Evolutionary conservation across 331 rosid genomes (phyloP).

Genomic region (Erythrophleum ivorense): DNA sequence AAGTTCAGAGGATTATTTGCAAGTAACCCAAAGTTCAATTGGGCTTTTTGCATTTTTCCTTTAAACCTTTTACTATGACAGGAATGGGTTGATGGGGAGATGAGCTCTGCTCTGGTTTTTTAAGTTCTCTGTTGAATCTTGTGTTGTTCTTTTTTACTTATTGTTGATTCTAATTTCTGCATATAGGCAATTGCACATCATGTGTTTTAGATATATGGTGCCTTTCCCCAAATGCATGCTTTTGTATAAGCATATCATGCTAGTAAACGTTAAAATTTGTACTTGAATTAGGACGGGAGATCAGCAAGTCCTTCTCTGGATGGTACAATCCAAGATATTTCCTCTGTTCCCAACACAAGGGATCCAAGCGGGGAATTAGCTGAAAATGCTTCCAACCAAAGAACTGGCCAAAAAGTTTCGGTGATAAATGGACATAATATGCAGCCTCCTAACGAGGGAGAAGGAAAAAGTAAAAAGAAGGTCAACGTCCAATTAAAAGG

Average conservation of each 20-base stretch:
- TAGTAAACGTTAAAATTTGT: conserved; percentile 34
- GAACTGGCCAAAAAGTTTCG: conserved; percentile 48
- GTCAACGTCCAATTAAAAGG: conserved; percentile 74
- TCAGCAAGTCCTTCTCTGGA: conserved; percentile 51
- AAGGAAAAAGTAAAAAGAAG: conserved; percentile 76
- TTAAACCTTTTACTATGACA: neutral
- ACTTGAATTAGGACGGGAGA: conserved; percentile 61
- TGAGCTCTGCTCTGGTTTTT: conserved; percentile 3
- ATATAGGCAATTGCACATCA: neutral
- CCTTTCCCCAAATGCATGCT: conserved; percentile 19
- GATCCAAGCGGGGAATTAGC: conserved; percentile 53
- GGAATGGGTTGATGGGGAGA: conserved; percentile 21
- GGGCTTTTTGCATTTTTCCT: neutral
- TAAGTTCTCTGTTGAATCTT: conserved; percentile 14
- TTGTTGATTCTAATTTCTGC: conserved; percentile 24
- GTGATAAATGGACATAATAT: conserved; percentile 56
- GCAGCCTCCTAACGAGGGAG: conserved; percentile 64
- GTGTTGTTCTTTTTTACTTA: neutral
- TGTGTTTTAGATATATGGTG: conserved; percentile 13
- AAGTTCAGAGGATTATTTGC: neutral
- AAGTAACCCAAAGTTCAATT: neutral
- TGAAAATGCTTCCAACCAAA: conserved; percentile 49
- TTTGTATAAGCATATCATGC: conserved; percentile 18
- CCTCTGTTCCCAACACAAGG: conserved; percentile 53
- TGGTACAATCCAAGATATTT: conserved; percentile 45